Evolutionary conservation across 176 grass and related monocot genomes (phyloP), one percentile per base, ranked within the genome.

Genomic region (Oropetium thomaeum): DNA sequence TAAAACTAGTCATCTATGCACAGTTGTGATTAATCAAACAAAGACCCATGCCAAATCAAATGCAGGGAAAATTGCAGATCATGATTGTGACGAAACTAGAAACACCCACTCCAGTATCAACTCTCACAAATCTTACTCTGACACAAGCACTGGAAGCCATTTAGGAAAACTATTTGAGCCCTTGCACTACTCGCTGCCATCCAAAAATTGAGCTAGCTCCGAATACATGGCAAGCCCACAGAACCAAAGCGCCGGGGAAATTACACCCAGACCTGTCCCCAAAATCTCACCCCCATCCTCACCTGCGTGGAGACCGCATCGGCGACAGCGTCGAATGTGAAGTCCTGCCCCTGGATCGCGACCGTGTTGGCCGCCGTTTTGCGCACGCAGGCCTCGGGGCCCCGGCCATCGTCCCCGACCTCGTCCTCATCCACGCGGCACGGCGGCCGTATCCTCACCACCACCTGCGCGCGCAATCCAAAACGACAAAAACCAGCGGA

Each of bases 251-350:
- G 17, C 29, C n/a, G 38, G 35, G 54, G 31, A 79, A 61, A 55
- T 11, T 22, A 48, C 20, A 2, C 13, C 61, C 51, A 40, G 67
- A 73, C 23, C 40, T 23, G 0, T 5, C 48, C 16, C 16, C 5
- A 51, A 62, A 78, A 27, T 70, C 42, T n/a, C 33, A 54, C 33
- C 27, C 54, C 27, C 54, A 72, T 27, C 1, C 66, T 57, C 37
- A 96, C 93, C 87, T 96, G 93, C 20, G 81, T 79, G 52, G 89
- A 92, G 22, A 20, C 33, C 30, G 78, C 74, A 20, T 96, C 93
- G 12, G 93, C 84, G 26, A 96, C 84, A 1, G 93, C 90, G 52
- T 96, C 93, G 39, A 96, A 96, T 4, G 93, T 96, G 79, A 92
- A 96, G 69, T 83, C 88, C 77, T 88, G 93, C 13, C 90, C 93